Evolutionary conservation across 2,329 filamentous ascomycete species (phyloP).

Genomic region (Colletotrichum phormii): DNA sequence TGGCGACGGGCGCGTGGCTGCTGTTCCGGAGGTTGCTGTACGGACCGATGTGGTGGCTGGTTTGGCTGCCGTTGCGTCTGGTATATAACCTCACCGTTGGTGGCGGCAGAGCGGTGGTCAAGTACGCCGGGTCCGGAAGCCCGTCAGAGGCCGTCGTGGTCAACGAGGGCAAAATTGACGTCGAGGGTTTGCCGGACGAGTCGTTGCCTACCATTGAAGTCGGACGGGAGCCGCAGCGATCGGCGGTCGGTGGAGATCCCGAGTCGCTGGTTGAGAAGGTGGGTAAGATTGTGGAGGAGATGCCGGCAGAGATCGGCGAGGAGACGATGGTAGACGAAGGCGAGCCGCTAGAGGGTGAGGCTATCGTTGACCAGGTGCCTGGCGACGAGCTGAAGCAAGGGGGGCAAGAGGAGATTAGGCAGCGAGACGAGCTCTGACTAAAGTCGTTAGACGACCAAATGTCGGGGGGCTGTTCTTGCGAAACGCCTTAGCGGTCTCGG

Average conservation of each 20-base stretch:
- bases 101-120: conserved; percentile 64
- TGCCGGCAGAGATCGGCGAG: conserved; percentile 32
- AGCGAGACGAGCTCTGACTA: conserved; percentile 29
- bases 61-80: conserved; percentile 84
- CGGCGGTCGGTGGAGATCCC: conserved; percentile 42
- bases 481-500: conserved; percentile 6
- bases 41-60: conserved; percentile 89
- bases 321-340: conserved; percentile 5
- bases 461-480: neutral
- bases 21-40: conserved; percentile 87
- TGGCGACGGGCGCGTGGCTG: conserved; percentile 84
- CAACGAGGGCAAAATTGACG: conserved; percentile 43
- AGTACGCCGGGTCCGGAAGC: conserved; percentile 39
- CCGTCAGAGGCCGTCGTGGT: conserved; percentile 41
- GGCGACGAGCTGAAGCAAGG: conserved; percentile 42
- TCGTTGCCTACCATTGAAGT: conserved; percentile 64
- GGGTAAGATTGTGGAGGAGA: conserved; percentile 60
- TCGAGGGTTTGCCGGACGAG: conserved; percentile 52
- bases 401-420: conserved; percentile 29
- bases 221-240: conserved; percentile 44
- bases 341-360: conserved; percentile 39
- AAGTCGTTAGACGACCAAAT: neutral
- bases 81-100: conserved; percentile 69
- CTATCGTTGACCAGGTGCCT: conserved; percentile 7
- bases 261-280: conserved; percentile 65